Conservation (phyloP, 129 eudicot species). For the Lactuca sativa region DNA sequence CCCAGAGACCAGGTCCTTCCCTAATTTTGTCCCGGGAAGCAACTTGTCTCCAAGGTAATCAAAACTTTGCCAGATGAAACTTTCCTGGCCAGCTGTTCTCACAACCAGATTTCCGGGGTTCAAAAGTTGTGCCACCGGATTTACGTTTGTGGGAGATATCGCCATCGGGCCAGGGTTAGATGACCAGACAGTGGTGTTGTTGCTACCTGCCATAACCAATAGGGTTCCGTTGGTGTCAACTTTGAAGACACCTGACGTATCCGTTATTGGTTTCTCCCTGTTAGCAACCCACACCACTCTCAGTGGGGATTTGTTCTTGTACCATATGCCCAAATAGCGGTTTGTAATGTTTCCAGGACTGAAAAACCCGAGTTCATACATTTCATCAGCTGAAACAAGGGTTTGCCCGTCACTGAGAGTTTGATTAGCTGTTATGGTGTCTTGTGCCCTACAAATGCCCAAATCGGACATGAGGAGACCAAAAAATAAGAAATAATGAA, state of each 20-base stretch:
- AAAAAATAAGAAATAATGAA: neutral
- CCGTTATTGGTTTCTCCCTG: constrained; percentile 25
- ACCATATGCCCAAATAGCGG: constrained; percentile 39
- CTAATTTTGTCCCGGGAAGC: constrained; percentile 32
- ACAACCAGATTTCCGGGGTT: constrained; percentile 32
- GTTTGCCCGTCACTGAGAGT: constrained; percentile 2
- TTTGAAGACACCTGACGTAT: constrained; percentile 22
- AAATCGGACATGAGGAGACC: neutral
- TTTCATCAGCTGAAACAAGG: constrained; percentile 12
- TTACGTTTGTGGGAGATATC: constrained; percentile 7
- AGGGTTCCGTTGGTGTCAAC: constrained; percentile 24
- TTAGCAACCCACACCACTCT: constrained; percentile 46
- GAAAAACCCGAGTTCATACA: constrained; percentile 34
- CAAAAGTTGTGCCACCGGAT: constrained; percentile 32
- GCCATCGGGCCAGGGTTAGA: constrained; percentile 11
- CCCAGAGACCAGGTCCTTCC: constrained; percentile 28
- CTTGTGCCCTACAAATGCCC: neutral
- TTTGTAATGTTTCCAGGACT: constrained; percentile 29
- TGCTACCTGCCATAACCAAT: constrained; percentile 3
- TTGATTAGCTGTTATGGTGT: constrained; percentile 6
- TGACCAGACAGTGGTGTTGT: constrained; percentile 12
- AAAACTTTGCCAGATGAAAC: constrained; percentile 39
- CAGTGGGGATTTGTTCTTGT: constrained; percentile 14
- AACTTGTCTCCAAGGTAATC: constrained; percentile 27
- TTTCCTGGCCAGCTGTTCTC: constrained; percentile 1